Evolutionary conservation across 192 early-diverging fungal genomes (phyloP).

Genomic region (Gryganskiella cystojenkinii): DNA sequence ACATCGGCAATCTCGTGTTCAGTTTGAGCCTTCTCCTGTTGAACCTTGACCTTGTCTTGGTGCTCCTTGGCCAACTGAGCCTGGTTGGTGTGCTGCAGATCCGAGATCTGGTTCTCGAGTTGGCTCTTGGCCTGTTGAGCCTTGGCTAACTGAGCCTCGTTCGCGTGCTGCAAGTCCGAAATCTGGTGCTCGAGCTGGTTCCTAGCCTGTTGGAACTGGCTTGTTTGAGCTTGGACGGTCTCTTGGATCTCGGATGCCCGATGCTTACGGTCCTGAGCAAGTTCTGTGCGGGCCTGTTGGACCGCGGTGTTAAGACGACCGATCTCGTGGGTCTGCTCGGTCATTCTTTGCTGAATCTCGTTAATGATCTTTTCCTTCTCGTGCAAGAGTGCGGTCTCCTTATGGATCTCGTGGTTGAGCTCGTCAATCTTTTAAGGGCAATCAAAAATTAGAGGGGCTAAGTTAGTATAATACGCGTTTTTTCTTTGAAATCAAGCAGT

Average conservation of each 20-base stretch:
- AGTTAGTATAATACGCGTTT: not conserved
- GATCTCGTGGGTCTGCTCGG: conserved; percentile 17
- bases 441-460: not conserved
- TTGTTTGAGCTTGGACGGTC: not conserved
- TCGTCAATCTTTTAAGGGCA: not conserved
- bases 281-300: conserved; percentile 6
- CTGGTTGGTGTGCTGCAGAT: not conserved
- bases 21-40: not conserved
- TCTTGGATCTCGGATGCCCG: conserved; percentile 5
- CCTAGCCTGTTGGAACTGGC: not conserved
- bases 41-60: not conserved
- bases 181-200: conserved; percentile 2
- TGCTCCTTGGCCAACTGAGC: not conserved
- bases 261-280: conserved; percentile 2
- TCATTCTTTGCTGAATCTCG: not conserved
- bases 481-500: not conserved
- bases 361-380: conserved; percentile 16
- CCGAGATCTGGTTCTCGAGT: not conserved
- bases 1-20: conserved; percentile 1
- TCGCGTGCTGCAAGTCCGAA: not conserved
- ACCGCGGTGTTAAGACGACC: conserved; percentile 14
- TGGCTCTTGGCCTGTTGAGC: not conserved
- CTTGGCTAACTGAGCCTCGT: not conserved
- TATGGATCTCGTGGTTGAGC: conserved; percentile 14
- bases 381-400: not conserved